A percentile compares a stretch with the other conserved stretches of the same genome.
Evolutionary conservation across 805 yeast species (phyloP).

Genomic region (Yamadazyma takamatsuzukensis): DNA sequence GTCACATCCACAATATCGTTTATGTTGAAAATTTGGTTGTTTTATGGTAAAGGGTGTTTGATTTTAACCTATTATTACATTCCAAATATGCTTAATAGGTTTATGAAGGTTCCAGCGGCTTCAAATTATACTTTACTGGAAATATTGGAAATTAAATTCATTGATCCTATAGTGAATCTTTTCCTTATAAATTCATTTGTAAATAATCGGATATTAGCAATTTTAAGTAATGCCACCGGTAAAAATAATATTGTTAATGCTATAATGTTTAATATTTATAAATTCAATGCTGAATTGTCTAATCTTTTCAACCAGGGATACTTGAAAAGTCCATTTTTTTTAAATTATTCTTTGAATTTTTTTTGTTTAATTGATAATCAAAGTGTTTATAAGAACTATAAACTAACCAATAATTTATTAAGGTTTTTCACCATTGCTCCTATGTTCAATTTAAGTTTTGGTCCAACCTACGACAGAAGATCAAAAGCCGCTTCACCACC

Average conservation of each 20-base stretch:
- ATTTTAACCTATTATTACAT: slow-evolving; percentile 16
- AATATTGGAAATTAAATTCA: slow-evolving; percentile 11
- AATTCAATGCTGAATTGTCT: slow-evolving; percentile 8
- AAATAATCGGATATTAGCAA: neutral
- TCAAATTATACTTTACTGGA: slow-evolving; percentile 5
- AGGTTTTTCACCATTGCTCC: slow-evolving; percentile 4
- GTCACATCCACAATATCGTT: slow-evolving; percentile 6
- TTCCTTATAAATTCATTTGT: slow-evolving; percentile 6
- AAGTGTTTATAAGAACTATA: slow-evolving; percentile 8
- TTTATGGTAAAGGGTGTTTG: slow-evolving; percentile 22
- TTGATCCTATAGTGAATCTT: slow-evolving; percentile 13
- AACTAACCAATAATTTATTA: slow-evolving; percentile 9
- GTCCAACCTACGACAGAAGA: too few relatives aligned
- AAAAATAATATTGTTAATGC: slow-evolving; percentile 5
- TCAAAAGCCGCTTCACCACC: too few relatives aligned
- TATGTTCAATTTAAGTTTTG: too few relatives aligned
- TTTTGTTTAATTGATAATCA: slow-evolving; percentile 18
- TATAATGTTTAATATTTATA: slow-evolving; percentile 3
- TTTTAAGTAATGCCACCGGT: slow-evolving; percentile 3
- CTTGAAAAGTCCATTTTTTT: slow-evolving; percentile 10
- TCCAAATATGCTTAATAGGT: slow-evolving; percentile 5
- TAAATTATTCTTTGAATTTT: slow-evolving; percentile 14
- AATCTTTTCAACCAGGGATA: neutral
- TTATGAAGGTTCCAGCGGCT: slow-evolving; percentile 2
- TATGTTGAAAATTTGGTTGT: slow-evolving; percentile 17